Conservation (phyloP, 2,329 filamentous ascomycete genomes). For the Atkinsonella texensis region DNA sequence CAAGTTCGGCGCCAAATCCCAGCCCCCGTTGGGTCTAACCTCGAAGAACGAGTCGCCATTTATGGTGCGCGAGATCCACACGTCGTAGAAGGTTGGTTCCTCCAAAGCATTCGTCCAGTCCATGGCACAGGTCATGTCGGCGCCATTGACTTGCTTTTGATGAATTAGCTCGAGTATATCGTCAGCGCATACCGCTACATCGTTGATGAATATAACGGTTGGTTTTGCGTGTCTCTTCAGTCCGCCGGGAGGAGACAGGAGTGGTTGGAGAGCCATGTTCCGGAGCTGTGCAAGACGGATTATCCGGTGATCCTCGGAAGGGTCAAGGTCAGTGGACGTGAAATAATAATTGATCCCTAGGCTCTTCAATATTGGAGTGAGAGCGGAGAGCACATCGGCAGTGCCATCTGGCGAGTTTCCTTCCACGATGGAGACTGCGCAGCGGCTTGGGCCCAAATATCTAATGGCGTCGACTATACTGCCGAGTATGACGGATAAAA, state of each 20-base stretch:
- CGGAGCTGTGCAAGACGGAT: constrained; percentile 35
- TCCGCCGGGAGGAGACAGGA: constrained; percentile 18
- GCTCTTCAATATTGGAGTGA: constrained; percentile 26
- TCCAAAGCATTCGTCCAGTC: constrained; percentile 34
- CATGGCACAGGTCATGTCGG: constrained; percentile 46
- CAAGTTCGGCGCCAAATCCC: constrained; percentile 35
- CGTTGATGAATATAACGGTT: constrained; percentile 40
- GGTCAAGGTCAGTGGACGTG: constrained; percentile 29
- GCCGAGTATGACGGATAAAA: constrained; percentile 33
- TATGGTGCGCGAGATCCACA: constrained; percentile 42
- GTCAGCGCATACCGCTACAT: constrained; percentile 39
- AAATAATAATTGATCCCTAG: constrained; percentile 31
- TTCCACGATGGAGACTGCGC: constrained; percentile 22
- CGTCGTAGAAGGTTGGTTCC: constrained; percentile 38
- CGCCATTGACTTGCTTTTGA: constrained; percentile 34
- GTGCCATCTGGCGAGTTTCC: constrained; percentile 29
- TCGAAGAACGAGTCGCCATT: constrained; percentile 43
- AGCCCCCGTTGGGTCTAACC: constrained; percentile 36
- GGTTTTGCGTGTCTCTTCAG: constrained; percentile 21
- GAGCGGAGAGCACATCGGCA: constrained; percentile 29
- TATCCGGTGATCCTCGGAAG: constrained; percentile 31
- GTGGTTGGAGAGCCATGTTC: constrained; percentile 38
- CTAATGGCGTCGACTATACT: constrained; percentile 35
- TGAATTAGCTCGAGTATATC: constrained; percentile 45
- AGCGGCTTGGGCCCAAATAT: constrained; percentile 35